A percentile compares a stretch with the other conserved stretches of the same genome.
Evolutionary conservation across 139 green algal genomes (phyloP).

Genomic region (Yamagishiella unicocca): DNA sequence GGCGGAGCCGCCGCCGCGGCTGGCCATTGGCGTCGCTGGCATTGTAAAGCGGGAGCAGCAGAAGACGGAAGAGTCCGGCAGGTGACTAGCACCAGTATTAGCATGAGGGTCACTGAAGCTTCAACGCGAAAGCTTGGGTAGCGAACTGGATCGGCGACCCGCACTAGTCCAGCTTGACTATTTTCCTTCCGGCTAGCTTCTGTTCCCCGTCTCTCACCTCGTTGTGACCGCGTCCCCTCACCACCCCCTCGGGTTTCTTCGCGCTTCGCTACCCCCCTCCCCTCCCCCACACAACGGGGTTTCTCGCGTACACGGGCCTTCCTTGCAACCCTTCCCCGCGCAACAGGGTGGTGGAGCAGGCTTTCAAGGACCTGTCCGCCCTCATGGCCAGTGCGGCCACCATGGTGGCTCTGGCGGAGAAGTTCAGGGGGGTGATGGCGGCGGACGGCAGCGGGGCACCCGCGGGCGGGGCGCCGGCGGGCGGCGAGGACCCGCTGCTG

Average conservation of each 20-base stretch:
- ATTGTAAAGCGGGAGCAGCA: conserved; percentile 59
- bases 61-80: conserved; percentile 49
- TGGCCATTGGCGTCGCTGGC: conserved; percentile 60
- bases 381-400: conserved; percentile 86
- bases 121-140: no score
- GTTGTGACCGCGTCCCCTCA: no score
- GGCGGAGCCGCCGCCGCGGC: neutral
- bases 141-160: no score
- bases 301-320: no score
- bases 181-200: no score
- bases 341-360: conserved; percentile 58
- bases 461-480: neutral
- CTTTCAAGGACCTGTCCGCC: conserved; percentile 81
- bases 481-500: conserved; percentile 52
- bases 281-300: neutral
- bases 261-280: neutral
- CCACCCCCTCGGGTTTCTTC: no score
- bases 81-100: no score
- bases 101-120: no score
- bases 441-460: neutral
- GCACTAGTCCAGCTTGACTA: no score
- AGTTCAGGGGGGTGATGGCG: conserved; percentile 62
- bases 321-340: no score
- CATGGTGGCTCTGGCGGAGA: conserved; percentile 88
- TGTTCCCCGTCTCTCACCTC: no score